These are phyloP conservation scores for Phytophthora cajani DNA, from an alignment of 352 stramenopile species.

Conservation along the genomic window DNA sequence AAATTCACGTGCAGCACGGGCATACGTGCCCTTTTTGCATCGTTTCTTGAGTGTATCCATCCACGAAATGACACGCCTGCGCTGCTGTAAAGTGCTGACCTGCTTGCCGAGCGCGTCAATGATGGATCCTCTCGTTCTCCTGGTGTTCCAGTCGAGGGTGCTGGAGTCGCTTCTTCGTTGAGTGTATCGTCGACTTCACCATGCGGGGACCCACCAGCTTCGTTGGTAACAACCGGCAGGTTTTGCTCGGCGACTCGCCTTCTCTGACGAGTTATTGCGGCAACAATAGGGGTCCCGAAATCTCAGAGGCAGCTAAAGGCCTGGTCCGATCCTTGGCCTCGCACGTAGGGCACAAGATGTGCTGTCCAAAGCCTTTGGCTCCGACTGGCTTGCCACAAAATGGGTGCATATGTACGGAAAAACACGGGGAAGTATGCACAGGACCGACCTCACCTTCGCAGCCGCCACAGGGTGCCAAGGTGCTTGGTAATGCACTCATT, in stretches of 20 bases:
- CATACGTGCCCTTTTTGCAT: too few relatives aligned
- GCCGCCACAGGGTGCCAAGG: neutral
- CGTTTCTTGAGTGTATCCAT: too few relatives aligned
- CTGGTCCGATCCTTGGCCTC: neutral
- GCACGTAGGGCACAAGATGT: neutral
- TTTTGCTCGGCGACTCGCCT: too few relatives aligned
- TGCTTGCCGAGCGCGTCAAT: neutral
- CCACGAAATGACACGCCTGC: too few relatives aligned
- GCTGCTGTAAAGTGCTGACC: neutral
- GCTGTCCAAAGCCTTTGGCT: neutral
- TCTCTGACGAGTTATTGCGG: neutral
- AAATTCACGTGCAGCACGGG: too few relatives aligned
- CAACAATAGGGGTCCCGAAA: neutral
- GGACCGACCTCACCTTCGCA: neutral
- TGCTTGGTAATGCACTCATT: too few relatives aligned
- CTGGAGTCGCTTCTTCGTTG: too few relatives aligned
- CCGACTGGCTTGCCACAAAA: neutral
- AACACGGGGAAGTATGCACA: neutral
- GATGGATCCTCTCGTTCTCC: neutral
- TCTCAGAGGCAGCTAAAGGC: neutral
- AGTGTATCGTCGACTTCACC: too few relatives aligned
- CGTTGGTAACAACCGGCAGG: too few relatives aligned
- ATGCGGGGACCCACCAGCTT: too few relatives aligned
- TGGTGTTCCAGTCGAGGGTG: too few relatives aligned
- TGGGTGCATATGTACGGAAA: neutral